These are phyloP conservation scores for Russula olivacea DNA, from an alignment of 768 basidiomycete genomes.

Conservation along the genomic window DNA sequence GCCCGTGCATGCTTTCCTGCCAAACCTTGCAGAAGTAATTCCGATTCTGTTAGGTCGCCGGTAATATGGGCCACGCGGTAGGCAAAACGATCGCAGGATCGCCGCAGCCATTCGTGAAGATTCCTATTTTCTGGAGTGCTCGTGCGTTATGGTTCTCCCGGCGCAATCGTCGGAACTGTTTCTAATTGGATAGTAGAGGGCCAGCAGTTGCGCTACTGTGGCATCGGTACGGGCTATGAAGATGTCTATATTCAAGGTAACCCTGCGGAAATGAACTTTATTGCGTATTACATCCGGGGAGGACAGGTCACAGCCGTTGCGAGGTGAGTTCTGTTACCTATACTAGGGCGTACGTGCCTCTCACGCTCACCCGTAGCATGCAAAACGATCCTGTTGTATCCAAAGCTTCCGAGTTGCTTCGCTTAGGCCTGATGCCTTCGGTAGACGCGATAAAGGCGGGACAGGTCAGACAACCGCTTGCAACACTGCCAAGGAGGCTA, in stretches of 20 bases:
- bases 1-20: not conserved
- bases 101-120: slow-evolving; percentile 62
- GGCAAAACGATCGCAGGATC: slow-evolving; percentile 60
- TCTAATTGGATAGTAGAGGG: slow-evolving; percentile 47
- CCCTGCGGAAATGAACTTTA: slow-evolving; percentile 75
- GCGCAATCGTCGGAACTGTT: not conserved
- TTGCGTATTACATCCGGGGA: slow-evolving; percentile 69
- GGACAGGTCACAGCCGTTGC: slow-evolving; percentile 64
- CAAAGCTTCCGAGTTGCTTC: slow-evolving; percentile 71
- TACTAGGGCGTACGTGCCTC: not conserved
- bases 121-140: slow-evolving; percentile 88
- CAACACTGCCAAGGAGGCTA: not conserved
- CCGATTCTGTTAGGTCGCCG: slow-evolving; percentile 52
- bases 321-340: slow-evolving; percentile 37
- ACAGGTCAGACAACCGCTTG: slow-evolving; percentile 44
- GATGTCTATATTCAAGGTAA: slow-evolving; percentile 75
- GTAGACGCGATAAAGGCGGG: slow-evolving; percentile 66
- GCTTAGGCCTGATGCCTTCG: slow-evolving; percentile 75
- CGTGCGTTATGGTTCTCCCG: slow-evolving; percentile 41
- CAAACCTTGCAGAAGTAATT: not conserved
- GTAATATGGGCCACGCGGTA: slow-evolving; percentile 81
- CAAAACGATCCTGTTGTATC: slow-evolving; percentile 75
- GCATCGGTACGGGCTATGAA: slow-evolving; percentile 63
- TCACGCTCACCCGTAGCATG: slow-evolving; percentile 45
- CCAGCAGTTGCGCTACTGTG: slow-evolving; percentile 81